A percentile compares a stretch with the other conserved stretches of the same genome.
These are phyloP conservation scores for Hyaloscypha bicolor DNA, from an alignment of 495 filamentous ascomycete species.

Conservation along the genomic window DNA sequence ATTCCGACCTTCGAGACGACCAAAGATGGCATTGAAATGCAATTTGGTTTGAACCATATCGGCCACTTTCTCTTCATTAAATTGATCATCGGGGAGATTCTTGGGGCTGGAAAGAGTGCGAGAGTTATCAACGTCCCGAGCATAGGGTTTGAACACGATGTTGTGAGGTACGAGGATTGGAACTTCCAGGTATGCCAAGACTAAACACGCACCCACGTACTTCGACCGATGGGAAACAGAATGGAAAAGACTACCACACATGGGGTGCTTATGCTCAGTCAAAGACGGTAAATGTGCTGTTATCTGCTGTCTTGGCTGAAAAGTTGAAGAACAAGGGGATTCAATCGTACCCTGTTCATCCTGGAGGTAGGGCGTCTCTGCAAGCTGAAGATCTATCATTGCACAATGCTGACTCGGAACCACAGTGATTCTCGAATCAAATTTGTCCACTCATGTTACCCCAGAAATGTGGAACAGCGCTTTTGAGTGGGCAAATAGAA, in stretches of 20 bases:
- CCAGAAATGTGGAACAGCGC: slow-evolving; percentile 8
- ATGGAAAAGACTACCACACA: slow-evolving; percentile 13
- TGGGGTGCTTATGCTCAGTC: slow-evolving; percentile 55
- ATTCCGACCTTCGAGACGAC: slow-evolving; percentile 7
- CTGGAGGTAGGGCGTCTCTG: slow-evolving; percentile 28
- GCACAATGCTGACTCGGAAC: not conserved
- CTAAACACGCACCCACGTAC: not conserved
- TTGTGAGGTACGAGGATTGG: slow-evolving; percentile 23
- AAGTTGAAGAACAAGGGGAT: slow-evolving; percentile 33
- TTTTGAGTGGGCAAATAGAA: not conserved
- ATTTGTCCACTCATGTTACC: slow-evolving; percentile 10
- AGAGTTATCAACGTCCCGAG: slow-evolving; percentile 26
- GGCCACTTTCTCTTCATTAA: slow-evolving; percentile 63
- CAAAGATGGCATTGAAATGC: slow-evolving; percentile 50
- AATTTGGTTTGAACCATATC: slow-evolving; percentile 60
- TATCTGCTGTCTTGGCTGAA: slow-evolving; percentile 47
- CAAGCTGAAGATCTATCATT: not conserved
- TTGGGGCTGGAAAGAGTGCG: not conserved
- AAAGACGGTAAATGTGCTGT: slow-evolving; percentile 64
- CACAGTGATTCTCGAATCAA: slow-evolving; percentile 1
- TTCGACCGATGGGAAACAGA: not conserved
- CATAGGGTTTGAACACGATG: slow-evolving; percentile 2
- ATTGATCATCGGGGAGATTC: slow-evolving; percentile 44
- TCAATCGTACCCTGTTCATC: slow-evolving; percentile 29
- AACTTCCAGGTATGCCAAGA: slow-evolving; percentile 20